These are phyloP conservation scores for Huntiella savannae DNA, from an alignment of 2,329 filamentous ascomycete genomes.

Conservation along the genomic window DNA sequence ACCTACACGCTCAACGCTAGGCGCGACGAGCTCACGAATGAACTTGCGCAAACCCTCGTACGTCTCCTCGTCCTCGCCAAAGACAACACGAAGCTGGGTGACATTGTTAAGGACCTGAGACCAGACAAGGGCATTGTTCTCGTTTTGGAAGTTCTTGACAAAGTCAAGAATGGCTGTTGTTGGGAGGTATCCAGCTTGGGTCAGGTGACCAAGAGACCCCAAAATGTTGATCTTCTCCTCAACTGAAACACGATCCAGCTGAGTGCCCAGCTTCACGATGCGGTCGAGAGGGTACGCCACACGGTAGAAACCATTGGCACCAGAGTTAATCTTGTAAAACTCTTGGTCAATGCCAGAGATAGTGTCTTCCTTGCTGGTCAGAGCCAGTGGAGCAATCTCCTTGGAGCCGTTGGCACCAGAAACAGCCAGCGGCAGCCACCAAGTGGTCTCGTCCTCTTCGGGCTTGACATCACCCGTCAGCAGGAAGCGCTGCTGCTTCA, in stretches of 20 bases:
- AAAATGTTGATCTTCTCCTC: constrained; percentile 88
- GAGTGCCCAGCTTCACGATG: constrained; percentile 59
- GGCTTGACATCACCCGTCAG: constrained; percentile 78
- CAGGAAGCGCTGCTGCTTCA: constrained; percentile 79
- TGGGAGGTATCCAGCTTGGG: constrained; percentile 67
- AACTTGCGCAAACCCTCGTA: constrained; percentile 60
- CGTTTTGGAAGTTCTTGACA: constrained; percentile 62
- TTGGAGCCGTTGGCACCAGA: constrained; percentile 52
- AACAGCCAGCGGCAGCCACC: constrained; percentile 87
- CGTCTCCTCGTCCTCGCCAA: constrained; percentile 55
- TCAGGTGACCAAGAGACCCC: constrained; percentile 74
- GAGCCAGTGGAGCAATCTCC: constrained; percentile 42
- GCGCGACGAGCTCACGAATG: constrained; percentile 54
- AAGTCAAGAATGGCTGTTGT: constrained; percentile 70
- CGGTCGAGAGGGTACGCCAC: constrained; percentile 83
- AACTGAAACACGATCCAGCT: constrained; percentile 55
- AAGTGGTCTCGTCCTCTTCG: constrained; percentile 77
- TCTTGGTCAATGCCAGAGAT: constrained; percentile 54
- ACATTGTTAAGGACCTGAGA: constrained; percentile 65
- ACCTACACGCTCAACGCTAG: constrained; percentile 59
- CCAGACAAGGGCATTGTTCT: constrained; percentile 79
- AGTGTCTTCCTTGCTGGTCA: constrained; percentile 60
- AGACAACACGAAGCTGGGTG: constrained; percentile 62
- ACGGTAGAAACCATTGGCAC: constrained; percentile 75
- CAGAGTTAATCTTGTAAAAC: constrained; percentile 88